Conservation (phyloP, 805 yeast species). For the Ogataea dorogensis region DNA sequence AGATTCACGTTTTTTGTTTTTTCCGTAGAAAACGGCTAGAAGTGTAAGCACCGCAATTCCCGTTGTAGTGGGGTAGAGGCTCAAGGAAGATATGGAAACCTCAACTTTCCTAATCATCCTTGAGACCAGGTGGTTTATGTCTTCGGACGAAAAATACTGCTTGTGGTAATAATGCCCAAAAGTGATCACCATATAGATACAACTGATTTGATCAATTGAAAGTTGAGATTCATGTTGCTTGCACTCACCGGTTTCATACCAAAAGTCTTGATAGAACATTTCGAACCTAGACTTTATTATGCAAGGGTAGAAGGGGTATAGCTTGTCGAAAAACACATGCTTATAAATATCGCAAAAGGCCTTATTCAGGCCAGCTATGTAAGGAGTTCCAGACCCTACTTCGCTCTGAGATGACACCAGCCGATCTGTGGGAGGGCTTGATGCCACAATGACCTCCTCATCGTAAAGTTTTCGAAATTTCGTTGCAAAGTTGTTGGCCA, state of each 20-base stretch:
- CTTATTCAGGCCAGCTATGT: not conserved
- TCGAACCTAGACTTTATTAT: conserved; percentile 1
- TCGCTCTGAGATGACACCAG: not conserved
- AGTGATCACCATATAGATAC: conserved; percentile 1
- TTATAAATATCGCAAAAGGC: conserved; percentile 6
- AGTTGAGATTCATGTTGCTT: not conserved
- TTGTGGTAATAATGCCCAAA: conserved; percentile 4
- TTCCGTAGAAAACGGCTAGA: conserved; percentile 1
- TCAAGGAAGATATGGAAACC: not conserved
- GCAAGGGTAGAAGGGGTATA: conserved; percentile 4
- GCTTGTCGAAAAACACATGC: conserved; percentile 3
- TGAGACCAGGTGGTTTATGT: not conserved
- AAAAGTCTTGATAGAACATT: conserved; percentile 1
- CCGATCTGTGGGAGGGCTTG: not conserved
- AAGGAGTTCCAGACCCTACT: not conserved
- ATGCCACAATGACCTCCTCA: conserved; percentile 1
- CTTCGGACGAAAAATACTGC: conserved; percentile 1
- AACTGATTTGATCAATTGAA: conserved; percentile 4
- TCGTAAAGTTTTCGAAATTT: conserved; percentile 2
- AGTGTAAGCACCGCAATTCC: conserved; percentile 1
- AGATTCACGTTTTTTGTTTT: conserved; percentile 2
- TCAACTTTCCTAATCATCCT: not conserved
- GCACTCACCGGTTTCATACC: not conserved
- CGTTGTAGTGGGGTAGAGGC: not conserved
- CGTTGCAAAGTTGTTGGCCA: conserved; percentile 1